A percentile compares a stretch with the other conserved stretches of the same genome.
Conservation (phyloP, 2,329 filamentous ascomycete species). For the Cryphonectria naterciae region DNA sequence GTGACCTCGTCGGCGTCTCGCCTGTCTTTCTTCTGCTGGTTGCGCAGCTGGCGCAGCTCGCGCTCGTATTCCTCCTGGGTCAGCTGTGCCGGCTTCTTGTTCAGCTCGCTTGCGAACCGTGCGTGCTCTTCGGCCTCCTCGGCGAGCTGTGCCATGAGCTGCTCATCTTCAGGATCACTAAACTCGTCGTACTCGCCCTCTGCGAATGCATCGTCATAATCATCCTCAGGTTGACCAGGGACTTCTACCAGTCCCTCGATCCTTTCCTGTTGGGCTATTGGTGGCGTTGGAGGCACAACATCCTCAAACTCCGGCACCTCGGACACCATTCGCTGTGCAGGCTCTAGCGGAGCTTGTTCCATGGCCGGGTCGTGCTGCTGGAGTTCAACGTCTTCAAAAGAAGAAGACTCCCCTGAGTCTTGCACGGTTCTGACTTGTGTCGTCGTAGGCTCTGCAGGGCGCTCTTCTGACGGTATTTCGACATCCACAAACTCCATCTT, state of each 20-base stretch:
- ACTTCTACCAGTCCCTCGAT: conserved; percentile 34
- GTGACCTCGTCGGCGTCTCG: conserved; percentile 97
- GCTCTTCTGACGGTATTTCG: conserved; percentile 27
- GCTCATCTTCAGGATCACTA: conserved; percentile 90
- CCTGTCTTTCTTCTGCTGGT: conserved; percentile 95
- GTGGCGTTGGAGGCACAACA: conserved; percentile 30
- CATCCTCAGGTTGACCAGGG: conserved; percentile 21
- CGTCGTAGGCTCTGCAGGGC: conserved; percentile 23
- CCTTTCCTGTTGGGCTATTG: conserved; percentile 32
- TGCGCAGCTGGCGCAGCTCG: conserved; percentile 83
- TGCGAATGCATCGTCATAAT: conserved; percentile 29
- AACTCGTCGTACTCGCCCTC: conserved; percentile 71
- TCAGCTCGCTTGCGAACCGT: conserved; percentile 86
- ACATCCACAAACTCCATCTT: conserved; percentile 46
- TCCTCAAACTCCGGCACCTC: conserved; percentile 36
- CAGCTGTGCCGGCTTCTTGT: conserved; percentile 71
- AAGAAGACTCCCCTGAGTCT: conserved; percentile 30
- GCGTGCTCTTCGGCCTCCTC: conserved; percentile 93
- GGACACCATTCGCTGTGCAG: conserved; percentile 35
- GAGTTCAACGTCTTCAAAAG: conserved; percentile 41
- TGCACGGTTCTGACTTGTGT: conserved; percentile 36
- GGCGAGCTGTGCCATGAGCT: conserved; percentile 82
- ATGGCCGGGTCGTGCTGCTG: conserved; percentile 16
- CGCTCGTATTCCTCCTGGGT: conserved; percentile 81
- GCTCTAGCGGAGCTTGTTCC: conserved; percentile 25